phyloP scores from a whole-genome alignment of 169 alveolate genomes.

The Eimeria maxima region DNA sequence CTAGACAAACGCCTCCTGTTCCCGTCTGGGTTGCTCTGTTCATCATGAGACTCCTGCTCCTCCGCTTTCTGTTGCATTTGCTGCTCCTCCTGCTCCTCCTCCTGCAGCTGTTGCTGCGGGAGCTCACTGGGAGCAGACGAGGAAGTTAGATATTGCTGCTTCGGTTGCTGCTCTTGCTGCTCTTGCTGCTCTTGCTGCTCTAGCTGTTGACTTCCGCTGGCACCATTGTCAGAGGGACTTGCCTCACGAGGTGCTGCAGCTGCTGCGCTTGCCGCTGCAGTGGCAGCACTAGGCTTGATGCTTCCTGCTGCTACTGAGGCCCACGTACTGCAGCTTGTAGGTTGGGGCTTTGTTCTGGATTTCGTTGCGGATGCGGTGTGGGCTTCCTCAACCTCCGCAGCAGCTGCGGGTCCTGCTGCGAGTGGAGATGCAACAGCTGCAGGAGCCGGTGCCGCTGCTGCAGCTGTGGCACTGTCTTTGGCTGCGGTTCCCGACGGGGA shows the following conservation, averaged over 20 bases:
- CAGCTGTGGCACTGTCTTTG: neutral
- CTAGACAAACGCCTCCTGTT: constrained; percentile 16
- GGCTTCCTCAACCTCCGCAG: constrained; percentile 32
- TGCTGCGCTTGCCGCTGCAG: constrained; percentile 59
- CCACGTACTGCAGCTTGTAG: constrained; percentile 54
- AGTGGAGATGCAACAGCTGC: constrained; percentile 20
- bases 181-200: constrained; percentile 23
- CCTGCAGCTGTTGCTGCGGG: neutral
- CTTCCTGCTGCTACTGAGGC: constrained; percentile 84
- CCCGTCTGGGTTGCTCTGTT: neutral
- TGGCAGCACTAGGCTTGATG: constrained; percentile 60
- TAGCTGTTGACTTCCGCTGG: constrained; percentile 4
- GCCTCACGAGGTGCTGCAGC: constrained; percentile 12
- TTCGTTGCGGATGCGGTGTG: neutral
- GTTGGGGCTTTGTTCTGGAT: constrained; percentile 5
- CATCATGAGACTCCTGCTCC: constrained; percentile 10
- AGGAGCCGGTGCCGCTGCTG: constrained; percentile 61
- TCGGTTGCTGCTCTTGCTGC: neutral
- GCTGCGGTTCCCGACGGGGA: constrained; percentile 4
- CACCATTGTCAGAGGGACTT: neutral
- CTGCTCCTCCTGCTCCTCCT: constrained; percentile 18
- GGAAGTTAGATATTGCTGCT: neutral
- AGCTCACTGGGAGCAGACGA: too few species aligned
- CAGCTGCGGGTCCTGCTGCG: constrained; percentile 39
- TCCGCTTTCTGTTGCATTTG: neutral